Evolutionary conservation across 495 filamentous ascomycete genomes (phyloP).

Genomic region (Neurospora cerealis): DNA sequence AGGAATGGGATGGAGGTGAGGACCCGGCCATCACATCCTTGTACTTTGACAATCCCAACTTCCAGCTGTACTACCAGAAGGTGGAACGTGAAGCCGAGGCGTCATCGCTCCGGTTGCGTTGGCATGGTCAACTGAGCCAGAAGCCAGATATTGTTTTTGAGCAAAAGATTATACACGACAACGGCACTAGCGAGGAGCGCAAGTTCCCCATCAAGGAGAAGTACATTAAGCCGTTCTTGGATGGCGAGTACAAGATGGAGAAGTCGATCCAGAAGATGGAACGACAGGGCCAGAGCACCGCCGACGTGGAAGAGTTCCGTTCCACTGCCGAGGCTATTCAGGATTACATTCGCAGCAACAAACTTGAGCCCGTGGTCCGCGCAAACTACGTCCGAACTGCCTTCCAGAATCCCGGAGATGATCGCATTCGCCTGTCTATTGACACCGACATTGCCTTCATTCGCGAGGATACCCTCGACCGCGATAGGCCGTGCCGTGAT

Average conservation of each 20-base stretch:
- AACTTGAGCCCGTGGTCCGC: slow-evolving; percentile 74
- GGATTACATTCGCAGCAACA: slow-evolving; percentile 62
- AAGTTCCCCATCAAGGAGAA: slow-evolving; percentile 85
- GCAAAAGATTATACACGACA: slow-evolving; percentile 75
- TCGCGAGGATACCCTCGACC: slow-evolving; percentile 80
- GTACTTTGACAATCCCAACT: slow-evolving; percentile 85
- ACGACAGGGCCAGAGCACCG: slow-evolving; percentile 46
- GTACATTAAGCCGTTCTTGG: slow-evolving; percentile 81
- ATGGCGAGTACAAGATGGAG: slow-evolving; percentile 84
- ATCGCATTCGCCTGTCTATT: slow-evolving; percentile 81
- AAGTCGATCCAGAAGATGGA: slow-evolving; percentile 80
- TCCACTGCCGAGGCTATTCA: slow-evolving; percentile 69
- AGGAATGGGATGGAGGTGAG: slow-evolving; percentile 60
- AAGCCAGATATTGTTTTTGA: slow-evolving; percentile 74
- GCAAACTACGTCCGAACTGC: slow-evolving; percentile 92
- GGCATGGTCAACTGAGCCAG: slow-evolving; percentile 77
- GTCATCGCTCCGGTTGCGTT: slow-evolving; percentile 75
- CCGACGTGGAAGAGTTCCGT: slow-evolving; percentile 59
- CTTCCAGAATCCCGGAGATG: slow-evolving; percentile 91
- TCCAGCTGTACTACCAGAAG: slow-evolving; percentile 78
- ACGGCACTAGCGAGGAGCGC: slow-evolving; percentile 63
- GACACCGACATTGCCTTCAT: slow-evolving; percentile 91
- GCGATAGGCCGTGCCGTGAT: slow-evolving; percentile 75
- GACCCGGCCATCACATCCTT: slow-evolving; percentile 91
- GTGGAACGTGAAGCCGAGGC: slow-evolving; percentile 67